A percentile compares a stretch with the other conserved stretches of the same genome.
Evolutionary conservation across 2,329 filamentous ascomycete genomes (phyloP).

Genomic region (Xylaria sp.): DNA sequence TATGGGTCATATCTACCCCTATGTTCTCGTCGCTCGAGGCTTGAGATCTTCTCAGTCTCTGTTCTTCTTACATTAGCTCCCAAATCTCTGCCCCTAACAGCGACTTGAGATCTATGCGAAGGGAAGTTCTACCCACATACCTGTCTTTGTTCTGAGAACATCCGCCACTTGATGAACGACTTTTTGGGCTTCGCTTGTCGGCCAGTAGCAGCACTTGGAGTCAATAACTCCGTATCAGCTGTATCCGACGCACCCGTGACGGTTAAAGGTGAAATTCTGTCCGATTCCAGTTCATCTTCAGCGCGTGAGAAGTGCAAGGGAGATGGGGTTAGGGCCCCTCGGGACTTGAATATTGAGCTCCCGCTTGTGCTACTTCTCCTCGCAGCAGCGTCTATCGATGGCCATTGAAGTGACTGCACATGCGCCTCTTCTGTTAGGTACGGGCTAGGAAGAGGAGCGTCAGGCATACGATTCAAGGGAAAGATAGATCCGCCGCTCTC

Average conservation of each 20-base stretch:
- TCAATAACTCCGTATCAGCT: not conserved
- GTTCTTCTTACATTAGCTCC: conserved; percentile 7
- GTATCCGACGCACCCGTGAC: not conserved
- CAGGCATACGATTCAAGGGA: conserved; percentile 19
- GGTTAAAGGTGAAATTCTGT: not conserved
- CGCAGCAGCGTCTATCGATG: conserved; percentile 32
- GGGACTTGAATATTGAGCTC: conserved; percentile 15
- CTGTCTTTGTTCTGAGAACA: conserved; percentile 25
- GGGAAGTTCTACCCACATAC: conserved; percentile 19
- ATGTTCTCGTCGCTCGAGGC: not conserved
- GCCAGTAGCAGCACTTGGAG: not conserved
- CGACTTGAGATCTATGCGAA: not conserved
- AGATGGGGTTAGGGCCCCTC: conserved; percentile 7
- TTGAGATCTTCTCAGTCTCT: conserved; percentile 23
- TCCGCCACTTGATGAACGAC: conserved; percentile 28
- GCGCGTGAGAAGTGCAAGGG: conserved; percentile 29
- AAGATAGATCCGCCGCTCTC: conserved; percentile 29
- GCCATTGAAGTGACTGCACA: conserved; percentile 39
- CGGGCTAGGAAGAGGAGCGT: conserved; percentile 37
- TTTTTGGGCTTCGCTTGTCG: conserved; percentile 17
- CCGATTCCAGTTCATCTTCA: conserved; percentile 12
- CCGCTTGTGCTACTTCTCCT: conserved; percentile 29
- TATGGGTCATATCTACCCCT: not conserved
- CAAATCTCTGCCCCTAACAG: not conserved
- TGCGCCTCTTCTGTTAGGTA: conserved; percentile 42